phyloP scores from a whole-genome alignment of 139 green algal species.

The Tetradesmus obliquus region DNA sequence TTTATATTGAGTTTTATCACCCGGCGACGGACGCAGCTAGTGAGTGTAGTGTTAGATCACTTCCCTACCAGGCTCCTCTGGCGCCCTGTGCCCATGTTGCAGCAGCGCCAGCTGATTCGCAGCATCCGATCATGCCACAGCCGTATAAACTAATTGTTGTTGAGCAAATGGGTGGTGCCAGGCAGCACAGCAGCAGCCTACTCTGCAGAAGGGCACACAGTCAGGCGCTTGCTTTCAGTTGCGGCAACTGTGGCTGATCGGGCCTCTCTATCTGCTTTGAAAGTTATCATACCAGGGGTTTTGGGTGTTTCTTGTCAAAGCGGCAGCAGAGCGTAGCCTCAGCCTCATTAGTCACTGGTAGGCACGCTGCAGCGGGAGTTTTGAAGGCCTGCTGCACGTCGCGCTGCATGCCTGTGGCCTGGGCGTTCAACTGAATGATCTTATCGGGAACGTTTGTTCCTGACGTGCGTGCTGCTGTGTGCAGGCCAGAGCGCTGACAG shows the following conservation, averaged over 20 bases:
- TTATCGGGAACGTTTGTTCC: not conserved
- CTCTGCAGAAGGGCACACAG: not conserved
- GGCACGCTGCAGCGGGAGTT: not conserved
- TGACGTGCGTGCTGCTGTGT: not conserved
- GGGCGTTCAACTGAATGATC: not conserved
- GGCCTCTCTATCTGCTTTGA: not conserved
- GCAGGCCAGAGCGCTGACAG: not conserved
- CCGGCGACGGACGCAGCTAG: not conserved
- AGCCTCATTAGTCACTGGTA: not conserved
- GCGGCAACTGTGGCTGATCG: not conserved
- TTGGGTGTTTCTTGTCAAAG: not conserved
- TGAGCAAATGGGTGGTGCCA: not conserved
- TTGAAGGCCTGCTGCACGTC: not conserved
- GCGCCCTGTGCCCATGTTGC: not conserved
- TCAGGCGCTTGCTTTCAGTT: conserved; percentile 1
- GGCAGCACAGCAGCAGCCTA: not conserved
- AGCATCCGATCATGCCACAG: not conserved
- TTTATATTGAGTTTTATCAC: not conserved
- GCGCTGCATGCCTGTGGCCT: not conserved
- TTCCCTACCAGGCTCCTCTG: not conserved
- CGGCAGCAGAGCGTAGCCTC: not conserved
- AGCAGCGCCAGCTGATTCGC: not conserved
- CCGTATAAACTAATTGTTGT: not conserved
- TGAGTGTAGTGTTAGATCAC: not conserved
- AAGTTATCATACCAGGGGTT: not conserved